Base-by-base conservation (phyloP, 768 basidiomycete species). In the Pisolithus marmoratus region DNA sequence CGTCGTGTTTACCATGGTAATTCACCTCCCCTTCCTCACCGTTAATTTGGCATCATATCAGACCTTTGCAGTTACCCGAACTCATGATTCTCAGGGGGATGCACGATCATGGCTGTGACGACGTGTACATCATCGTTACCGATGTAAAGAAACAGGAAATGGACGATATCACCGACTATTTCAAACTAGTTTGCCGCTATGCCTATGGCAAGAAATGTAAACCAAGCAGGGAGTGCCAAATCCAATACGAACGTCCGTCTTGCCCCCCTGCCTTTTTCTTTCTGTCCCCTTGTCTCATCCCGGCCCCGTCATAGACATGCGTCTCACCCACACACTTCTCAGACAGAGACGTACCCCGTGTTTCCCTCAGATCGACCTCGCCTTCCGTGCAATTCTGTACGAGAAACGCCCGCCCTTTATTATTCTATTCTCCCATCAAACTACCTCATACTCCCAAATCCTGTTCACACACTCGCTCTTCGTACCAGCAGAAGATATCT, bases 361-460 rank as follows among this genome's bases (percentile, higher is more conserved):
- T 65, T 87, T 89, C 66, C 87, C 87, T 5, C 87, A 89, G 67
- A 85, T 89, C 68, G 87, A 89, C 68, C 78, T 89, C 53, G 81
- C 82, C 34, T 74, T 89, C 49, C 84, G 87, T 37, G 85, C 86
- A 12, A 83, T 89, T 58, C 74, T 89, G 4, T 76, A 82, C 70
- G 86, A 89, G 67, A 87, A 87, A 61, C 78, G 75, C 46, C 87
- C 87, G 5, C 86, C 83, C 36, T 89, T 89, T 66, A 72, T 89
- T 59, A 77, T 89, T 43, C 75, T 89, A 55, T 88, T 89, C 67
- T 89, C 86, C 24, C 85, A 85, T 61, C 85, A 88, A 63, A 84
- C 84, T 26, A 85, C 84, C 9, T 88, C 87, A 15, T 89, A 87
- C 58, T 88, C 87, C 31, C 86, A 87, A 68, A 87, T 89, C 55